phyloP scores from a whole-genome alignment of 1,139 yeast species.

The Ashbya aceris region DNA sequence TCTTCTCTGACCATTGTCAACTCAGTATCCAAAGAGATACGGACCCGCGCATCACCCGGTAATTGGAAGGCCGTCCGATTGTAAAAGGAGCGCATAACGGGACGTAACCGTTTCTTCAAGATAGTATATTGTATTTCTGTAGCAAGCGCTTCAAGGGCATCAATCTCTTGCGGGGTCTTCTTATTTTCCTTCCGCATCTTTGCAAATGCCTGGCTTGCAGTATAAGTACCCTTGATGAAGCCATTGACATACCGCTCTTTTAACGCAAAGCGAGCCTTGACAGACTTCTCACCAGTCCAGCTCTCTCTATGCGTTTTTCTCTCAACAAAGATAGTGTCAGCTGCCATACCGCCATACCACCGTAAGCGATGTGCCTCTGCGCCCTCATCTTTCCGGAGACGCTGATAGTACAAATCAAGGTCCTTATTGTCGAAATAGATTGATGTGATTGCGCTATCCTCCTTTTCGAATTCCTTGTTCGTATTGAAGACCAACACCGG shows the following conservation, averaged over 20 bases:
- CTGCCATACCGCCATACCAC: conserved; percentile 97
- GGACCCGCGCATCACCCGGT: conserved; percentile 97
- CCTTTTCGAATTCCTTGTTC: conserved; percentile 87
- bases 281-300: conserved; percentile 99
- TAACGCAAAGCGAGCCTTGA: conserved; percentile 87
- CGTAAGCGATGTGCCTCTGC: conserved; percentile 97
- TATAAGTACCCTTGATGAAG: conserved; percentile 71
- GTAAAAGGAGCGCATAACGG: conserved; percentile 91
- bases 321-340: conserved; percentile 89
- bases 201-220: conserved; percentile 84
- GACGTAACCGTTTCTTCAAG: conserved; percentile 74
- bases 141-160: conserved; percentile 83
- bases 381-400: conserved; percentile 93
- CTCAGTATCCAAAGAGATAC: conserved; percentile 95
- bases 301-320: conserved; percentile 97
- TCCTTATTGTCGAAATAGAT: conserved; percentile 86
- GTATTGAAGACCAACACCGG: conserved; percentile 96
- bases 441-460: conserved; percentile 93
- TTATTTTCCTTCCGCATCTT: conserved; percentile 90
- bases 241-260: conserved; percentile 86
- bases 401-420: conserved; percentile 86
- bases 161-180: conserved; percentile 78
- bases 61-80: conserved; percentile 97
- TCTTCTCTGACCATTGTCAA: conserved; percentile 94
- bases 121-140: conserved; percentile 87